Evolutionary conservation across 1,284 basidiomycete species (phyloP), one percentile per base, ranked within the genome.

Genomic region (Rhodotorula glutinis): DNA sequence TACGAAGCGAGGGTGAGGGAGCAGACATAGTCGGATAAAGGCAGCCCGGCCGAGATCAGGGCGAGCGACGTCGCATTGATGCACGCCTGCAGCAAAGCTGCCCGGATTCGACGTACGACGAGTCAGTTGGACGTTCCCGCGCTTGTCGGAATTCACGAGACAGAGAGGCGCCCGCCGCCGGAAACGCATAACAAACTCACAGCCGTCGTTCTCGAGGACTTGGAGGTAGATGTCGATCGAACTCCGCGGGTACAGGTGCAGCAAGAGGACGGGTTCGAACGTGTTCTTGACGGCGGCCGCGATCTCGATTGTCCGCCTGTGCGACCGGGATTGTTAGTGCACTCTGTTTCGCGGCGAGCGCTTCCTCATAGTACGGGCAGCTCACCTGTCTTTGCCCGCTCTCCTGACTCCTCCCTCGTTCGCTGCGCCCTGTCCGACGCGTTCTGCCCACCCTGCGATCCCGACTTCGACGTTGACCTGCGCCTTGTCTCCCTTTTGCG

Each of bases 1-100:
- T 68, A 79, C 76, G 60, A 92, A 86, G 51, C 91, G 91, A 75
- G 59, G 2, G 90, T 86, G 67, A 94, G 83, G 21, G 91, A 88
- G 72, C 90, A 89, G 59, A 97, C 88, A 78, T 96, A 93, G 81
- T 98, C 94, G 66, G 86, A 81, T 75, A 98, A 83, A 0, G 94
- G 88, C 30, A 98, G 89, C 4, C 96, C 96, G 3, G 94, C 92
- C 66, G 86, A 88, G 73, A 91, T 85, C 49, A 98, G 85, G 0
- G 95, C 92, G 53, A 98, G 85, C 7, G 93, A 95, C 2, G 92
- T 91, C 29, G 89, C 93, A 79, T 98, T 98, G 77, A 98, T 91
- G 71, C 92, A 89, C 8, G 93, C 88, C 62, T 92, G 90, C n/a
- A 98, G 84, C 47, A 97, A 82, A 0, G 90, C 90, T 83, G 73